Percentiles rank a stretch among this genome's conserved stretches.
Conservation (phyloP, 805 yeast species). For the Monosporozyma solicola region DNA sequence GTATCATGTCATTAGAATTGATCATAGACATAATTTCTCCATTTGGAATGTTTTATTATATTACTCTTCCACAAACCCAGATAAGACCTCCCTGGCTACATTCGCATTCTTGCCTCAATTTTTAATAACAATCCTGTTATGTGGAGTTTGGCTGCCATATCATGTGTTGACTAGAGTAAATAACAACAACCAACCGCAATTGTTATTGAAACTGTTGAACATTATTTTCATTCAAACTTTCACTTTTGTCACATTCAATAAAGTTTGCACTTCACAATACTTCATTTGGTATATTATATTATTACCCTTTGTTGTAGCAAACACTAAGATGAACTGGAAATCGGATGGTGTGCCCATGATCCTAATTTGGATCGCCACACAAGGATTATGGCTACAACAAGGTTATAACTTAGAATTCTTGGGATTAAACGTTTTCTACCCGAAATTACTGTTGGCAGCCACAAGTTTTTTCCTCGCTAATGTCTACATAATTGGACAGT, state of each 20-base stretch:
- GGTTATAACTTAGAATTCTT: conserved; percentile 77
- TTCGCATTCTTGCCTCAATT: conserved; percentile 83
- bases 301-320: conserved; percentile 60
- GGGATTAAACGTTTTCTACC: conserved; percentile 57
- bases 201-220: conserved; percentile 27
- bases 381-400: conserved; percentile 67
- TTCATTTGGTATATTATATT: conserved; percentile 90
- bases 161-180: conserved; percentile 13
- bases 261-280: conserved; percentile 89
- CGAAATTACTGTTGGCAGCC: conserved; percentile 49
- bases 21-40: conserved; percentile 93
- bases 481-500: conserved; percentile 48
- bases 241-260: conserved; percentile 68
- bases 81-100: conserved; percentile 18
- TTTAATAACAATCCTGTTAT: conserved; percentile 24
- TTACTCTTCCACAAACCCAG: conserved; percentile 39
- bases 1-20: conserved; percentile 75
- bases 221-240: conserved; percentile 69
- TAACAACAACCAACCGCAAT: background rate
- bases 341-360: conserved; percentile 36
- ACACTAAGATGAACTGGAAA: conserved; percentile 31
- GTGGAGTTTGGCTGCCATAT: background rate
- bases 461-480: conserved; percentile 52
- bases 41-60: conserved; percentile 71
- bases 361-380: conserved; percentile 57